Evolutionary conservation across 108 stramenopile genomes (phyloP).

Genomic region (Discostella pseudostelligera): DNA sequence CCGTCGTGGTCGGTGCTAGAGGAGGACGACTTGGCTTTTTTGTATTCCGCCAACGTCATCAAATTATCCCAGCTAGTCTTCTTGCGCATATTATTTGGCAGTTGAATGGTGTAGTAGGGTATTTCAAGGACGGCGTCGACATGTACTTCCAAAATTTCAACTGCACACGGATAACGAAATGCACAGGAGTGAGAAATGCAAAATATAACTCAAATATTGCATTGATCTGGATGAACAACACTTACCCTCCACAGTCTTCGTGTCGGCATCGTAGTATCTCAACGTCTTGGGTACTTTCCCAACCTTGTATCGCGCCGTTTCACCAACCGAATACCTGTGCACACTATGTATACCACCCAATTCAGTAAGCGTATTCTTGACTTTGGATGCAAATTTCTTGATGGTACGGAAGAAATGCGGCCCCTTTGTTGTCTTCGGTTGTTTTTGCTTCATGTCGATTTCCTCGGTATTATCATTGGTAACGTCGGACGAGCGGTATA

Average conservation of each 20-base stretch:
- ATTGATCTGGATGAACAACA: neutral
- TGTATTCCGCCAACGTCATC: conserved; percentile 10
- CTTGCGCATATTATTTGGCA: conserved; percentile 24
- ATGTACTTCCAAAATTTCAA: conserved; percentile 27
- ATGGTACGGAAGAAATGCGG: neutral
- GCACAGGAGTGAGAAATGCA: neutral
- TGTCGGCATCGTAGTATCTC: conserved; percentile 3
- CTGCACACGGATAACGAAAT: neutral
- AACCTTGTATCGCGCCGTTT: conserved; percentile 5
- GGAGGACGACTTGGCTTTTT: conserved; percentile 13
- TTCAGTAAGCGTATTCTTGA: conserved; percentile 13
- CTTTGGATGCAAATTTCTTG: conserved; percentile 7
- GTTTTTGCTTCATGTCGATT: neutral
- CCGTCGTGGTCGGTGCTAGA: neutral
- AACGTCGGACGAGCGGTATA: too few species aligned
- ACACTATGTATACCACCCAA: conserved; percentile 8
- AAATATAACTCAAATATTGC: neutral
- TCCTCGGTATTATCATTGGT: neutral
- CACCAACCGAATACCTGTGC: conserved; percentile 12
- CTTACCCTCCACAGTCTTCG: conserved; percentile 14
- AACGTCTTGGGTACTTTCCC: neutral
- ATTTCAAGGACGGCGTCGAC: conserved; percentile 30
- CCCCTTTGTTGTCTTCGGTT: neutral
- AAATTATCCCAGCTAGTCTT: conserved; percentile 28
- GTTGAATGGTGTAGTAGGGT: conserved; percentile 40